Evolutionary conservation across 163 green algal species (phyloP).

Genomic region (Chlamydomonas reinhardtii): DNA sequence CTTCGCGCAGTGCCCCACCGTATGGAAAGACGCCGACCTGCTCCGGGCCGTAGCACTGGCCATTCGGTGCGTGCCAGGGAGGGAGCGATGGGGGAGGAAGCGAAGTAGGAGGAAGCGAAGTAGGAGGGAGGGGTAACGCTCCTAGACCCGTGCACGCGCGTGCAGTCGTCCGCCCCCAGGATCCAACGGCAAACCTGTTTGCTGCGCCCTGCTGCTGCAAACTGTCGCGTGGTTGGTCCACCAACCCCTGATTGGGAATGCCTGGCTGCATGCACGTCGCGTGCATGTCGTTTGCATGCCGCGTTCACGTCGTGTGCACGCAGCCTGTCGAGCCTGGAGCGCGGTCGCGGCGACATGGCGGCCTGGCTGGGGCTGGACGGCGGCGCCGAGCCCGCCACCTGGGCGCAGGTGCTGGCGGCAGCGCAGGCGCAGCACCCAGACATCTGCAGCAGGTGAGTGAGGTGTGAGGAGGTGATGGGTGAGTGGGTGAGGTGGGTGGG

Average conservation of each 20-base stretch:
- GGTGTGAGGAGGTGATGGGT: neutral
- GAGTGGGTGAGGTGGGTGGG: neutral
- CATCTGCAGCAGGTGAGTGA: neutral
- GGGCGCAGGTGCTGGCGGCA: neutral
- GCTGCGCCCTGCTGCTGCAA: too few relatives aligned
- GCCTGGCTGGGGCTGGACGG: neutral
- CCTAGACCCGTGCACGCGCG: too few relatives aligned
- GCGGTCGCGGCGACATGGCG: neutral
- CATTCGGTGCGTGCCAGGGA: slow-evolving; percentile 21
- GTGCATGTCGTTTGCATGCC: too few relatives aligned
- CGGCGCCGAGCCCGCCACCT: neutral
- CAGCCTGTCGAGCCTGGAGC: slow-evolving; percentile 5
- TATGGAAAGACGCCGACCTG: slow-evolving; percentile 45
- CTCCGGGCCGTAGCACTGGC: slow-evolving; percentile 28
- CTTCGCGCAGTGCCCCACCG: slow-evolving; percentile 38
- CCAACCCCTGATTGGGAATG: too few relatives aligned
- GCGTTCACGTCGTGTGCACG: too few relatives aligned
- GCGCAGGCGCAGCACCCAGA: neutral
- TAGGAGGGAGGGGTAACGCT: too few relatives aligned
- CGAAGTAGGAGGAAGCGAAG: too few relatives aligned
- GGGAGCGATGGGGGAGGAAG: too few relatives aligned
- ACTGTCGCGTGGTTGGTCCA: too few relatives aligned
- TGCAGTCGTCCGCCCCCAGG: too few relatives aligned
- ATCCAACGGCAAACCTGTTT: too few relatives aligned
- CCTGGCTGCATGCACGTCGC: too few relatives aligned